phyloP scores from a whole-genome alignment of 306 rosid genomes.

The Cicer cuneatum region DNA sequence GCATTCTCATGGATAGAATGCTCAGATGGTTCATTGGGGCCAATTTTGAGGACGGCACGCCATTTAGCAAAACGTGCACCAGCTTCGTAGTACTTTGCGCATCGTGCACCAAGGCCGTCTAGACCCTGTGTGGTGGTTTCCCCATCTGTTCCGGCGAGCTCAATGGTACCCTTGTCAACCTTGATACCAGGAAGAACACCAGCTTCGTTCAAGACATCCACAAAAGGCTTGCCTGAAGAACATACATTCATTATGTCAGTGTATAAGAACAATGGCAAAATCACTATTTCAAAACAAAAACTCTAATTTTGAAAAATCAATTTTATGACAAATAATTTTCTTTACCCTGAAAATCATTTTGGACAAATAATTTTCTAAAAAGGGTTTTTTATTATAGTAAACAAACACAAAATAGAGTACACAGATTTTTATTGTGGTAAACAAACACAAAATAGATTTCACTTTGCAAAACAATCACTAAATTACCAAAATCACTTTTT shows the following conservation, averaged over 20 bases:
- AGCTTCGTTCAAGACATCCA: slow-evolving; percentile 49
- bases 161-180: slow-evolving; percentile 57
- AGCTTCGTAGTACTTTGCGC: slow-evolving; percentile 50
- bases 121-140: slow-evolving; percentile 59
- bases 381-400: no score
- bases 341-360: no score
- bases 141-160: slow-evolving; percentile 48
- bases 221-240: slow-evolving; percentile 49
- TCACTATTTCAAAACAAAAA: not conserved
- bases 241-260: slow-evolving; percentile 24
- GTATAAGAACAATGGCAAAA: not conserved
- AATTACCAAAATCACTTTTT: no score
- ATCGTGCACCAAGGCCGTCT: slow-evolving; percentile 49
- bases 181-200: slow-evolving; percentile 57
- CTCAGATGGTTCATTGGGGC: slow-evolving; percentile 54
- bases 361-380: no score
- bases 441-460: no score
- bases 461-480: no score
- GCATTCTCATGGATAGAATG: slow-evolving; percentile 47
- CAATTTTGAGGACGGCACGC: slow-evolving; percentile 52
- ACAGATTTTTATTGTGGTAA: no score
- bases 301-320: no score
- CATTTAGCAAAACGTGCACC: slow-evolving; percentile 55
- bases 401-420: no score
- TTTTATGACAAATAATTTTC: no score